Evolutionary conservation across 768 basidiomycete species (phyloP), one percentile per base, ranked within the genome.

Genomic region (Kwoniella newhampshirensis): DNA sequence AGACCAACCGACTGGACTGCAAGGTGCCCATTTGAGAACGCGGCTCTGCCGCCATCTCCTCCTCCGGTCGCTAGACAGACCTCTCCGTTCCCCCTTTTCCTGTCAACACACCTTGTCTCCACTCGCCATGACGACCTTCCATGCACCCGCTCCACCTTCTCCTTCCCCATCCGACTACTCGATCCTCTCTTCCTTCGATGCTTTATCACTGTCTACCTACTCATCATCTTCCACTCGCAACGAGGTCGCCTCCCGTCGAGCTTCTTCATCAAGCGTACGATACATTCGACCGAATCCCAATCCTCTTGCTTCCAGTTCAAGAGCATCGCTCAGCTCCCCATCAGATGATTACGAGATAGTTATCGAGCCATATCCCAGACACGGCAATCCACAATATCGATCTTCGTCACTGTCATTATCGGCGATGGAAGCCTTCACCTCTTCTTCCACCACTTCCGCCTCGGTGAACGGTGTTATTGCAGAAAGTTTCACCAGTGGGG

Each of bases 161-260:
- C 47, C 54, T 13, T n/a, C n/a, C n/a, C 18, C 40, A 5, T 62
- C 64, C 18, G 58, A 59, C 20, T 59, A 48, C 36, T 66, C 64
- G 4, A 28, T 63, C 30, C 21, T 60, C 13, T 54, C 61, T 2
- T 60, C 64, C 6, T 21, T 66, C 17, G 64, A 60, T 18, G 23
- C 20, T 18, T 40, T 60, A 7, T 66, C 61, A 25, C 28, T 66
- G 28, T 52, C 57, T 2, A 45, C 54, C 17, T 32, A n/a, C 8
- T n/a, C 35, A 6, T 18, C 27, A 26, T 17, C 45, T 11, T 55
- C 41, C 32, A 32, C 32, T 6, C 13, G 6, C 32, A 13, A 32
- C 32, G 13, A 6, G 32, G 7, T 32, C 32, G 7, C 32, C 13
- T 13, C 32, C 5, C 32, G 39, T 21, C 39, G 53, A 50, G 11